Conservation (phyloP, 306 rosid genomes). For the Sesbania bispinosa region DNA sequence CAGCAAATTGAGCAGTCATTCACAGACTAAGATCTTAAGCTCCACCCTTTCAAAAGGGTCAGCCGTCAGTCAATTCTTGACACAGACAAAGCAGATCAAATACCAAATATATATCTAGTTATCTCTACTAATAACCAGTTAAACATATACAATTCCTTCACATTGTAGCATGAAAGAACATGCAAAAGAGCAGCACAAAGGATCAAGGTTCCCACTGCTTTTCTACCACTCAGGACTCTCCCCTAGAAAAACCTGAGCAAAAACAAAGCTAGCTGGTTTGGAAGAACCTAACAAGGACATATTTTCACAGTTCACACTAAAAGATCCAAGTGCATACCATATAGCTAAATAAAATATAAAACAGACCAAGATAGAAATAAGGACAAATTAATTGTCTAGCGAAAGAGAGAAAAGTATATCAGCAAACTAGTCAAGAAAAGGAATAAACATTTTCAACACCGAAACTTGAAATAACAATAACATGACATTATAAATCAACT, state of each 20-base stretch:
- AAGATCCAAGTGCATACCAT: background rate
- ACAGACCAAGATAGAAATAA: background rate
- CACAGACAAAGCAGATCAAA: background rate
- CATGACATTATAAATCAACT: background rate
- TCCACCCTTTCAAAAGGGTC: background rate
- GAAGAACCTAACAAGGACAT: constrained; percentile 1
- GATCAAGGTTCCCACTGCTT: background rate
- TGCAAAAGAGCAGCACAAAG: background rate
- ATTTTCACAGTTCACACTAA: constrained; percentile 1
- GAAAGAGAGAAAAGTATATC: background rate
- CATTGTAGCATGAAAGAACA: background rate
- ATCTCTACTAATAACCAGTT: background rate
- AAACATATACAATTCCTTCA: background rate
- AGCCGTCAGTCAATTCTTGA: background rate
- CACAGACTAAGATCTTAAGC: background rate
- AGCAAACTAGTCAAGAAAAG: background rate
- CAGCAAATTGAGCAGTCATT: background rate
- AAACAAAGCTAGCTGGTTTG: background rate
- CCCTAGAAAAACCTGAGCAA: background rate
- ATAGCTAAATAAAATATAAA: background rate
- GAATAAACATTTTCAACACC: background rate
- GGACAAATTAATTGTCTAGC: background rate
- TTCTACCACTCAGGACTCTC: background rate
- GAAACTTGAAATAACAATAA: background rate
- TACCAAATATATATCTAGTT: background rate